Evolutionary conservation across 768 basidiomycete species (phyloP).

Genomic region (Amanita inopinata): DNA sequence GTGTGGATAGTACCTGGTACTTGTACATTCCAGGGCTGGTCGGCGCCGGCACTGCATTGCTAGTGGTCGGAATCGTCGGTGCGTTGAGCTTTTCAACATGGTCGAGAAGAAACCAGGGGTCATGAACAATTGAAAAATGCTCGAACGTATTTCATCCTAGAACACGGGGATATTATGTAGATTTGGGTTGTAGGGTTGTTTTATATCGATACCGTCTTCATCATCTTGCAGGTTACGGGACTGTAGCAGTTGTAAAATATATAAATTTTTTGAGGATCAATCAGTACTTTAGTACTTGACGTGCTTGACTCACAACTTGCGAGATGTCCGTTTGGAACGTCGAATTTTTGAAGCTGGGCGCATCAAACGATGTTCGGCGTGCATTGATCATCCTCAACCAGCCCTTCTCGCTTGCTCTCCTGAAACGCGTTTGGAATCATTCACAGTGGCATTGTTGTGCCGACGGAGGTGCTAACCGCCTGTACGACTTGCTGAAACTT

Average conservation of each 20-base stretch:
- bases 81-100: conserved; percentile 65
- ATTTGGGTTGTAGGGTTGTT: too few relatives aligned
- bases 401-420: conserved; percentile 58
- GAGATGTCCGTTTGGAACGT: conserved; percentile 30
- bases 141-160: neutral
- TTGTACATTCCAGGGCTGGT: conserved; percentile 70
- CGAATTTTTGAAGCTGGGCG: conserved; percentile 25
- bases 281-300: too few relatives aligned
- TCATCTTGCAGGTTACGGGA: neutral
- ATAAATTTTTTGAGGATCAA: conserved; percentile 1
- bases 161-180: too few relatives aligned
- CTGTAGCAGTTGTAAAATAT: conserved; percentile 7
- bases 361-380: conserved; percentile 16
- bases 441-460: conserved; percentile 59
- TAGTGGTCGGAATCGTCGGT: conserved; percentile 72
- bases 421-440: conserved; percentile 50
- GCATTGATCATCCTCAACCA: conserved; percentile 89
- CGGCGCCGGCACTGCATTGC: conserved; percentile 75
- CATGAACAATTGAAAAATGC: conserved; percentile 18
- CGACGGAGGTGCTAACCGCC: conserved; percentile 81
- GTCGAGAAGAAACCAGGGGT: conserved; percentile 60
- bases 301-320: neutral
- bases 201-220: too few relatives aligned
- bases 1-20: conserved; percentile 71
- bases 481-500: conserved; percentile 44